Base-by-base conservation (phyloP, 257 asterid species). In the Euphrasia confusa region DNA sequence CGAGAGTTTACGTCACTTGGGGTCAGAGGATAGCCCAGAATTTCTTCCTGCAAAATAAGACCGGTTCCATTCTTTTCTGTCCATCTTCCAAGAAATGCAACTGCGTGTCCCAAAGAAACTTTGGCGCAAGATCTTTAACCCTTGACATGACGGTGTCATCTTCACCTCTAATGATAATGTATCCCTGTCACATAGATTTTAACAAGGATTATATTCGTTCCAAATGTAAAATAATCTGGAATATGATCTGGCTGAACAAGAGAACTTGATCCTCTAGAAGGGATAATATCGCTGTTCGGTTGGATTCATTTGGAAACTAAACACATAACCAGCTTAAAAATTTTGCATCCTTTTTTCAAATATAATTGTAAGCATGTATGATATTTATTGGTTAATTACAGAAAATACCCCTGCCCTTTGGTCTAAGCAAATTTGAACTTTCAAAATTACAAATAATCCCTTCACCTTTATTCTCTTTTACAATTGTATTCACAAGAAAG, bases 61-160 rank as follows among this genome's bases (percentile, higher is more conserved):
- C 92, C 3, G 82, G 74, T 60, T 86, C 87, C 66, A 61, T 52
- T 78, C 78, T 75, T 73, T 71, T 83, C 58, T 63, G 69, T 49
- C 79, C 84, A 32, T 87, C 80, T 75, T 93, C 97, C 48, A 93
- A 77, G 53, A 66, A 71, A 47, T 89, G 86, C 68, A 83, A 40
- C 69, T 77, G 74, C 14, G 84, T 69, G 13, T 93, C 94, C 99
- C 99, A 93, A 44, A 89, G 89, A 67, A 80, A 89, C 81, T 83
- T 83, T 0, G 85, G 83, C 1, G 94, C 95, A 13, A 89, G 85
- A 62, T 72, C 83, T 54, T 40, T 73, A 37, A 93, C 70, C 69
- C 73, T 74, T 7, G 85, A 71, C 21, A 81, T 79, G n/a, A 78
- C 61, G 52, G 73, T 44, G 61, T 83, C 81, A 5, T 72, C 88